Base-by-base conservation (phyloP, 192 early-diverging fungal species). In the Chytriomyces sp. region DNA sequence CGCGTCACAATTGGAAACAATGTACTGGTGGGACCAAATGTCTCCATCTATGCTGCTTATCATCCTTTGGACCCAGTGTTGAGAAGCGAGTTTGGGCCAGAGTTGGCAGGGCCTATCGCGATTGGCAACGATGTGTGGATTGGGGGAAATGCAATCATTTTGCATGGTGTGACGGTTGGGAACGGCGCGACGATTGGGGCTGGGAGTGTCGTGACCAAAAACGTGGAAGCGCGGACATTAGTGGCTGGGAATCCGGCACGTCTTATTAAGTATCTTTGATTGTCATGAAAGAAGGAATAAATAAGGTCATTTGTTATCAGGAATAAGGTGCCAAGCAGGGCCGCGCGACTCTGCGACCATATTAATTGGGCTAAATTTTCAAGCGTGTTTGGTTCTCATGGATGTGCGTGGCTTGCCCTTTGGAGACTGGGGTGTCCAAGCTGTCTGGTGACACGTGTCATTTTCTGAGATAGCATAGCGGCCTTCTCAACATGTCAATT, bases 71-170 rank as follows among this genome's bases (percentile, higher is more conserved):
- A 93, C 34, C 86, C 89, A 6, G 71, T 66, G 37, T 60, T 78
- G 52, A 64, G 88, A 40, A 54, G 39, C 22, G 57, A 75, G n/a
- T 52, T 61, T 52, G 77, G 74, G 5, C 70, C 72, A 3, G 80
- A 82, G 39, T 26, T 80, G 22, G 78, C 72, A 8, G 63, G 73
- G 32, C 71, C 76, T 17, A 82, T 84, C 39, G 72, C 57, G 39
- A 97, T 98, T 59, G 95, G 93, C 28, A 87, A 91, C 59, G 84
- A 26, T 30, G 91, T 91, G 34, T 96, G 94, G 95, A 77, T 98
- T 37, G 94, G 96, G 5, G 96, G 93, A 25, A 82, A 85, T 26
- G 87, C 85, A 0, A 86, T 91, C 5, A 88, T 98, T 40, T 80
- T 89, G 75, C 89, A 93, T 10, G 96, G 96, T 38, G 88, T 97